Evolutionary conservation across 768 basidiomycete genomes (phyloP).

Genomic region (Pisolithus orientalis): DNA sequence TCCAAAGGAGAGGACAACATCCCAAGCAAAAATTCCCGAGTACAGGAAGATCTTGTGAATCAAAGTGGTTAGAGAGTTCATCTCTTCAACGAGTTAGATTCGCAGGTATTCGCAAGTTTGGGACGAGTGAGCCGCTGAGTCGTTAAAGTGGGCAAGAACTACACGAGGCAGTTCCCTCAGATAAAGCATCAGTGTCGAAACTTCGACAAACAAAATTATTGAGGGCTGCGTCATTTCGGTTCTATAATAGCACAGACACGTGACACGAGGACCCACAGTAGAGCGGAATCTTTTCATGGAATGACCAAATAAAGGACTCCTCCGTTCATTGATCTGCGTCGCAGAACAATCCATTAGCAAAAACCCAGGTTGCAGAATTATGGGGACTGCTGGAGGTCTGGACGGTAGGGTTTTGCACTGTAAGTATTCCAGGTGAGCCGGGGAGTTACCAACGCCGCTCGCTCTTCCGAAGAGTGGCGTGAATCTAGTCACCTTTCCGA

Average conservation of each 20-base stretch:
- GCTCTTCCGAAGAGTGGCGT: not conserved
- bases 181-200: not conserved
- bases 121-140: not conserved
- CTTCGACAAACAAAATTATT: not conserved
- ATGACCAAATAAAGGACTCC: no score
- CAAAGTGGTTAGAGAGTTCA: not conserved
- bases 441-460: not conserved
- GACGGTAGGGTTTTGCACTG: no score
- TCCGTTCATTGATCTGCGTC: no score
- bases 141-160: not conserved
- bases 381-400: no score
- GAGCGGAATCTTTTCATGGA: no score
- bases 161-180: not conserved
- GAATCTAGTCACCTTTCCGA: no score
- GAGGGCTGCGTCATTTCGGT: not conserved
- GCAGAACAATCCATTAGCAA: no score
- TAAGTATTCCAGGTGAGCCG: not conserved
- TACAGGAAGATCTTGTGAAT: constrained; percentile 4
- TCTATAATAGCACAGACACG: not conserved
- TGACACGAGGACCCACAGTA: no score
- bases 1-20: constrained; percentile 40
- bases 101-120: no score
- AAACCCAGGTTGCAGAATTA: no score
- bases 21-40: constrained; percentile 40
- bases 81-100: no score